Percentiles rank a stretch among this genome's conserved stretches.
phyloP scores from a whole-genome alignment of 2,329 filamentous ascomycete genomes.

The Hypoxylon sp. region DNA sequence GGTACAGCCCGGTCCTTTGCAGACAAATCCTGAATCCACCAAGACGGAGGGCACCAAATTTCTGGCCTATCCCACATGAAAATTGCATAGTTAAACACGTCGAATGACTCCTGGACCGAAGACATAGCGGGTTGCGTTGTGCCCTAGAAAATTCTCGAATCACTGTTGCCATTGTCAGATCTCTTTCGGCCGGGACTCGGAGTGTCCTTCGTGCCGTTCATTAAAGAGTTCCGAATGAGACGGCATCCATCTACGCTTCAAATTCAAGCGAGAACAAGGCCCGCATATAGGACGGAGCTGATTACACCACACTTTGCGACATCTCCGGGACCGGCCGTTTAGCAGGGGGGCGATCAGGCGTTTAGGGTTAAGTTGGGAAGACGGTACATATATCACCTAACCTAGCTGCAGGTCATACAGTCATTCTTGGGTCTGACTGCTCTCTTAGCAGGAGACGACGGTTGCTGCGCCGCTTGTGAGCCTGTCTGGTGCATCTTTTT shows the following conservation, averaged over 20 bases:
- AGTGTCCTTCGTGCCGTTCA: constrained; percentile 9
- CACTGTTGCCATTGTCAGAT: constrained; percentile 17
- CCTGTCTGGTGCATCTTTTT: constrained; percentile 26
- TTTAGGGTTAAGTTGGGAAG: constrained; percentile 4
- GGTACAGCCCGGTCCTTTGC: constrained; percentile 28
- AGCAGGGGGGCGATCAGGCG: constrained; percentile 16
- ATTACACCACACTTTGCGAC: constrained; percentile 68
- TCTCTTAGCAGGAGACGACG: constrained; percentile 15
- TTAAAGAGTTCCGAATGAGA: constrained; percentile 47
- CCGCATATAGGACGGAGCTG: constrained; percentile 65
- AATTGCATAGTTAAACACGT: constrained; percentile 62
- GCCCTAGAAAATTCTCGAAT: constrained; percentile 16
- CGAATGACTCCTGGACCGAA: constrained; percentile 47
- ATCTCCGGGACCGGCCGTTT: constrained; percentile 51
- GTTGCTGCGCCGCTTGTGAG: constrained; percentile 11
- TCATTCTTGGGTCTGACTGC: constrained; percentile 55
- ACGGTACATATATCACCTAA: constrained; percentile 48
- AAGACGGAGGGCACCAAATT: constrained; percentile 50
- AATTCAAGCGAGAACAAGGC: constrained; percentile 66
- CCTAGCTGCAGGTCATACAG: constrained; percentile 63
- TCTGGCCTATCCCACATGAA: constrained; percentile 62
- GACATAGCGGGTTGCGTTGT: constrained; percentile 37
- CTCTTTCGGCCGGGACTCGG: constrained; percentile 13
- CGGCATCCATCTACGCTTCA: constrained; percentile 65
- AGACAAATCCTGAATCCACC: constrained; percentile 25